Conservation (phyloP, 768 basidiomycete species). For the Termitomyces sp. region DNA sequence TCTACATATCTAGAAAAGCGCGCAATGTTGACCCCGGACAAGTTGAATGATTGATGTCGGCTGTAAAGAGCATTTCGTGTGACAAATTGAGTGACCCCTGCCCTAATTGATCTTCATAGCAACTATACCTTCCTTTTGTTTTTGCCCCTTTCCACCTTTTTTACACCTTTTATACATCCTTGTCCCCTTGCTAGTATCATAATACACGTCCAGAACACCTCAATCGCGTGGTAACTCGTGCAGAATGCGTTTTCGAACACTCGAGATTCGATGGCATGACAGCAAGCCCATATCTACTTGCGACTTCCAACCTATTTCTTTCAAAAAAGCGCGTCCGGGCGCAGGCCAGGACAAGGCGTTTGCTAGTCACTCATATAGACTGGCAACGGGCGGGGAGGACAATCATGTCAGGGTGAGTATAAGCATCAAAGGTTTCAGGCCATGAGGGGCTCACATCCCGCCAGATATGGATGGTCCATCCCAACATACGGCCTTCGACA, state of each 20-base stretch:
- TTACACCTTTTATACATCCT: neutral
- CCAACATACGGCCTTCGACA: constrained; percentile 74
- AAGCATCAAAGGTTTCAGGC: constrained; percentile 8
- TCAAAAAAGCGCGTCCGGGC: constrained; percentile 73
- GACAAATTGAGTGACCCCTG: constrained; percentile 5
- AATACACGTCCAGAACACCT: constrained; percentile 11
- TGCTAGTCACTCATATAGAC: constrained; percentile 73
- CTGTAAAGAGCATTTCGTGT: constrained; percentile 1
- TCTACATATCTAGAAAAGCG: neutral
- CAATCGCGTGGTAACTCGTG: constrained; percentile 13
- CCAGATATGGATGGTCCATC: constrained; percentile 93
- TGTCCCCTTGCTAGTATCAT: neutral
- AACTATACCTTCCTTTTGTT: constrained; percentile 4
- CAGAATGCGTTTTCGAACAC: constrained; percentile 79
- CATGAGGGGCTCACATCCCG: constrained; percentile 1
- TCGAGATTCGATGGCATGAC: constrained; percentile 97
- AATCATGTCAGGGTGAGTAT: constrained; percentile 90
- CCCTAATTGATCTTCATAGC: constrained; percentile 24
- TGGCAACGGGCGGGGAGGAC: constrained; percentile 96
- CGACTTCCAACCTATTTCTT: constrained; percentile 88
- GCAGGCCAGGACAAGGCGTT: constrained; percentile 50
- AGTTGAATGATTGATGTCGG: neutral
- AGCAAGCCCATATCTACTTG: constrained; percentile 93
- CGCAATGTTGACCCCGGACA: too few relatives aligned
- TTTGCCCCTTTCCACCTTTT: neutral